Base-by-base conservation (phyloP, 768 basidiomycete genomes). In the Sarcodon aspratus region DNA sequence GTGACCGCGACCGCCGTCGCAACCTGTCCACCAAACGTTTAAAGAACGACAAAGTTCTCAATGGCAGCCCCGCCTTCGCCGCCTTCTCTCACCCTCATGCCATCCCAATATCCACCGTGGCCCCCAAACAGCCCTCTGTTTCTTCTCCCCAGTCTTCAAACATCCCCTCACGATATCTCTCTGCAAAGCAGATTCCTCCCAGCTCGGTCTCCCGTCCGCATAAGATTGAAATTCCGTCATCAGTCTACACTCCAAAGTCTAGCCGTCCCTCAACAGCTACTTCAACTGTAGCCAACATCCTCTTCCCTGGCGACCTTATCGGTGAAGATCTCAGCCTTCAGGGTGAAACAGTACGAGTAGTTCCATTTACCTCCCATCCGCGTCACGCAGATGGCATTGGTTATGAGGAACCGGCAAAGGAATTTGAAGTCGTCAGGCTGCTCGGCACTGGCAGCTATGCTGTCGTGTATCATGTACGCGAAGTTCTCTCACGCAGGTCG, bases 371-470 rank as follows among this genome's bases (percentile, higher is more conserved):
- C 54, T 61, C 69, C 40, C 59, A 66, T 15, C 53, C 63, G 21
- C 59, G 65, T 1, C 61, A 59, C 32, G 54, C 62, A 21, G 61
- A 63, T 18, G 60, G 65, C 45, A 59, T 60, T 52, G 70, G 71
- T 49, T 27, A 17, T 13, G 27, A 42, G 9, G 40, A 15, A 15
- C 78, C 79, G 15, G 81, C 80, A 12, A 69, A 64, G 17, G 79
- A 82, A 55, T 91, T 94, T 52, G 77, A 91, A 69, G 91, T 97
- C 62, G 77, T 94, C 55, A 72, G 86, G 49, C 79, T 79, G 53
- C 78, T 95, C 47, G 93, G 93, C 45, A 81, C 86, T 0, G 93
- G 93, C 56, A 86, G 83, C 53, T 96, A 95, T 62, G 93, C 93
- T 12, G 86, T 92, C 58, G 93, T 96, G 48, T 97, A 96, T 63